Conservation (phyloP, 495 filamentous ascomycete genomes). For the Podospora anserina region DNA sequence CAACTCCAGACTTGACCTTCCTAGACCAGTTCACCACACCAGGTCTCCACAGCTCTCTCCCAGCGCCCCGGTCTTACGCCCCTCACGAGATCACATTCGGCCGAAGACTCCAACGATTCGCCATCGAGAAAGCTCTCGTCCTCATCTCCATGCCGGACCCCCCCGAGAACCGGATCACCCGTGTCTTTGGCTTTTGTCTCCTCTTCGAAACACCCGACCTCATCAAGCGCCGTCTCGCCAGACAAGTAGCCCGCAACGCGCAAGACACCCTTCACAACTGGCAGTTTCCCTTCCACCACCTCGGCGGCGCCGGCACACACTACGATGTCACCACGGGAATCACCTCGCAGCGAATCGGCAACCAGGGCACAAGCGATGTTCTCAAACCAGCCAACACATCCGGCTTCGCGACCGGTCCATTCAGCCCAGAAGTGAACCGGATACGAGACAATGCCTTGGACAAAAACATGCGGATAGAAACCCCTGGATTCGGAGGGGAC, state of each 20-base stretch:
- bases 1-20: constrained; percentile 25
- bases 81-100: constrained; percentile 68
- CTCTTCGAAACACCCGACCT: constrained; percentile 51
- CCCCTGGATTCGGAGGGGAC: constrained; percentile 59
- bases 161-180: constrained; percentile 47
- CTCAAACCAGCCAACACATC: constrained; percentile 34
- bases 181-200: constrained; percentile 65
- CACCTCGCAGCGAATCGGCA: constrained; percentile 26
- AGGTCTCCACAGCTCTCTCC: constrained; percentile 30
- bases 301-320: constrained; percentile 69
- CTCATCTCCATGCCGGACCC: constrained; percentile 57
- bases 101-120: constrained; percentile 63
- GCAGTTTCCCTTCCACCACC: constrained; percentile 59
- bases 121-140: constrained; percentile 59
- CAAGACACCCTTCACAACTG: constrained; percentile 56
- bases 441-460: constrained; percentile 32
- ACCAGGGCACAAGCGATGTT: constrained; percentile 32
- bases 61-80: constrained; percentile 46
- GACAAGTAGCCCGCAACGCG: constrained; percentile 37
- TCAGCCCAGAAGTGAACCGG: constrained; percentile 26
- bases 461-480: constrained; percentile 41
- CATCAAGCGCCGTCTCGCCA: constrained; percentile 45
- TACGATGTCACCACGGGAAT: constrained; percentile 39
- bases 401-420: constrained; percentile 45
- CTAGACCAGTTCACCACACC: constrained; percentile 6